These are phyloP conservation scores for Candida pseudoglaebosa DNA, from an alignment of 805 yeast genomes.

Conservation along the genomic window DNA sequence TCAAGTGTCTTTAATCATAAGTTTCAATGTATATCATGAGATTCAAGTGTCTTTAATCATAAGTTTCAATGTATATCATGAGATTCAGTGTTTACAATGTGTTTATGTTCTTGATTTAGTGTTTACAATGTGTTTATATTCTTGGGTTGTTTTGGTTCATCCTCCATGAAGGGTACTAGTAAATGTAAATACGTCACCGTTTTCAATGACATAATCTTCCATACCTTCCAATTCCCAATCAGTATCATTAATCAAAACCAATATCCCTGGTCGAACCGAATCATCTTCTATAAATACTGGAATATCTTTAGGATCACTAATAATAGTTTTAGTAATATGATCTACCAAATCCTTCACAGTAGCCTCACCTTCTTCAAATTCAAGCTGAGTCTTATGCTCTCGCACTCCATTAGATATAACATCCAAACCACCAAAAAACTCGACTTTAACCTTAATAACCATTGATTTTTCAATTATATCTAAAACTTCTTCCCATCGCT, in stretches of 20 bases:
- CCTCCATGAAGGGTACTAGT: constrained; percentile 97
- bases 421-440: constrained; percentile 76
- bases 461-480: constrained; percentile 11
- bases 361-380: constrained; percentile 41
- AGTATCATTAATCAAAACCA: constrained; percentile 87
- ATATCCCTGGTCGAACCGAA: constrained; percentile 83
- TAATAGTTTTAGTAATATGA: constrained; percentile 50
- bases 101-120: too few relatives aligned
- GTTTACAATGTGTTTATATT: too few relatives aligned
- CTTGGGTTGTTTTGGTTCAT: constrained; percentile 20
- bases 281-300: constrained; percentile 80
- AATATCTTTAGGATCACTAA: constrained; percentile 57
- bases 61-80: too few relatives aligned
- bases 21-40: too few relatives aligned
- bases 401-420: constrained; percentile 62
- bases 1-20: too few relatives aligned
- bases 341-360: constrained; percentile 51
- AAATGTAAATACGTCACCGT: constrained; percentile 76
- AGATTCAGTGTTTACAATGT: too few relatives aligned
- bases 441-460: constrained; percentile 37
- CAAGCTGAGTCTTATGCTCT: constrained; percentile 44
- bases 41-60: too few relatives aligned
- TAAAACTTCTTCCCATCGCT: not conserved
- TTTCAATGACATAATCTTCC: constrained; percentile 71
- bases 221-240: constrained; percentile 97